A percentile compares a stretch with the other conserved stretches of the same genome.
Evolutionary conservation across 1,139 yeast species (phyloP).

Genomic region (Debaryomyces udenii): DNA sequence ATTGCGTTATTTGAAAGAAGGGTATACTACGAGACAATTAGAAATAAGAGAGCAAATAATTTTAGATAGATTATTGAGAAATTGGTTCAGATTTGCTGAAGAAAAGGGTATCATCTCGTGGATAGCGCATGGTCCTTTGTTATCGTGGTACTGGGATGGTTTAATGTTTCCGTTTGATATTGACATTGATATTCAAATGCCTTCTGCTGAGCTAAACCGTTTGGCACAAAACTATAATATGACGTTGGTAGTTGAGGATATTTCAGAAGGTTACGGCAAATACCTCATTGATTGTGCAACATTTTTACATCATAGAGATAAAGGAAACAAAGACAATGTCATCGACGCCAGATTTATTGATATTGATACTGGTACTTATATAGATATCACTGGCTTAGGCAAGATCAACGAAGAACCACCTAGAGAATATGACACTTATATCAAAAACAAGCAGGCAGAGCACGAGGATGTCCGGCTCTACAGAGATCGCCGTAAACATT

Average conservation of each 20-base stretch:
- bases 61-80: slow-evolving; percentile 34
- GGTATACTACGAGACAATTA: slow-evolving; percentile 27
- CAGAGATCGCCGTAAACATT: slow-evolving; percentile 42
- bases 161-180: slow-evolving; percentile 40
- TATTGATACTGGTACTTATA: slow-evolving; percentile 39
- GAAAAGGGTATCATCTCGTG: slow-evolving; percentile 45
- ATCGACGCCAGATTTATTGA: slow-evolving; percentile 45
- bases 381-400: slow-evolving; percentile 41
- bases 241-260: slow-evolving; percentile 36
- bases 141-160: slow-evolving; percentile 46
- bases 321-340: slow-evolving; percentile 34
- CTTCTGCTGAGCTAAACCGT: slow-evolving; percentile 34
- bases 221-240: slow-evolving; percentile 39
- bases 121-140: slow-evolving; percentile 55
- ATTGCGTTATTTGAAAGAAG: slow-evolving; percentile 23
- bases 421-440: slow-evolving; percentile 28
- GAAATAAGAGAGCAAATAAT: slow-evolving; percentile 34
- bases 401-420: slow-evolving; percentile 36
- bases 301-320: slow-evolving; percentile 34
- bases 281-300: slow-evolving; percentile 38
- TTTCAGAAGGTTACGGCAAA: slow-evolving; percentile 36
- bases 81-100: slow-evolving; percentile 39
- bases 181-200: slow-evolving; percentile 44
- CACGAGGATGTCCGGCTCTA: slow-evolving; percentile 28
- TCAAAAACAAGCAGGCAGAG: slow-evolving; percentile 16